A percentile compares a stretch with the other conserved stretches of the same genome.
These are phyloP conservation scores for Alternaria alternata DNA, from an alignment of 2,329 filamentous ascomycete genomes.

Conservation along the genomic window DNA sequence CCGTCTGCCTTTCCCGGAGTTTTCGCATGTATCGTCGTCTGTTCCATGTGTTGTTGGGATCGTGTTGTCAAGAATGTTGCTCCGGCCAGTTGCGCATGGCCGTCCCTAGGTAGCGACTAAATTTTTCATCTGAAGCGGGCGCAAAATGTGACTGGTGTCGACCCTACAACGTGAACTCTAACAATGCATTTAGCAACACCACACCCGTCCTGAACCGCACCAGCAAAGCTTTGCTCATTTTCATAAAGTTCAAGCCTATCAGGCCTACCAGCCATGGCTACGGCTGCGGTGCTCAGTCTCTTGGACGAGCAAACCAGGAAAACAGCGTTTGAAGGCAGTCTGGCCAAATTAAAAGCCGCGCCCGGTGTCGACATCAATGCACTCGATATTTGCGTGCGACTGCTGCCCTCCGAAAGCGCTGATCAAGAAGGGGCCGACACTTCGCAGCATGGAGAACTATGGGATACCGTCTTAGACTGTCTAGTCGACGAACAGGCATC, in stretches of 20 bases:
- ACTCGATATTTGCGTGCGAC: slow-evolving; percentile 31
- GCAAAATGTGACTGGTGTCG: slow-evolving; percentile 11
- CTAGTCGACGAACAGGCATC: slow-evolving; percentile 24
- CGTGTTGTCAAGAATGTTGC: neutral
- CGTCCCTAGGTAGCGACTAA: slow-evolving; percentile 10
- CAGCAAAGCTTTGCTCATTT: neutral
- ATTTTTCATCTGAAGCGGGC: slow-evolving; percentile 8
- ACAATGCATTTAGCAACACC: neutral
- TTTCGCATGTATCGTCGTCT: neutral
- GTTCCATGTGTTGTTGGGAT: neutral
- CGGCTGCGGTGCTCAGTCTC: slow-evolving; percentile 33
- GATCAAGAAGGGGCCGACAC: neutral
- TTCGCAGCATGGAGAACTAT: slow-evolving; percentile 18
- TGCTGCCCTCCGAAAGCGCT: slow-evolving; percentile 20
- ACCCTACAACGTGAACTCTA: slow-evolving; percentile 1
- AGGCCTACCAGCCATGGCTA: slow-evolving; percentile 6
- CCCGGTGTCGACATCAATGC: slow-evolving; percentile 31
- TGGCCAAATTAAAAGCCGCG: slow-evolving; percentile 26
- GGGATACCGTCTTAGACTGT: slow-evolving; percentile 26
- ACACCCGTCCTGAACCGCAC: neutral
- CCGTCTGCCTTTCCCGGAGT: neutral
- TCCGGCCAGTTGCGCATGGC: neutral
- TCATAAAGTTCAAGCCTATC: neutral
- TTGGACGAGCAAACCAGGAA: slow-evolving; percentile 29
- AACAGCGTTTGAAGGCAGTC: slow-evolving; percentile 34